Conservation (phyloP, 2,329 filamentous ascomycete species). For the Fusarium abutilonis region DNA sequence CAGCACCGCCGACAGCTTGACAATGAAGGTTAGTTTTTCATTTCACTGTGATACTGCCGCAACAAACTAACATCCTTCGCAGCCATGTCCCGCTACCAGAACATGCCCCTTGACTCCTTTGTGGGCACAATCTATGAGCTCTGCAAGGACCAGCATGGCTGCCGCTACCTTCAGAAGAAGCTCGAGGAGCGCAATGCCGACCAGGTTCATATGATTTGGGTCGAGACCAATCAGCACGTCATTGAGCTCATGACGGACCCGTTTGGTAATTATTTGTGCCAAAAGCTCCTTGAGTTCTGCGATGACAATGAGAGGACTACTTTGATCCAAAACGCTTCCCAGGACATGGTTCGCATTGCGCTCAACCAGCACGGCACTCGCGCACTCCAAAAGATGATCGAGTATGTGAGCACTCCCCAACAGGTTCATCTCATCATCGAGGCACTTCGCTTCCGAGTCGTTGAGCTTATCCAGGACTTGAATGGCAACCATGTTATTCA, state of each 20-base stretch:
- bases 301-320: constrained; percentile 94
- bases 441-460: constrained; percentile 83
- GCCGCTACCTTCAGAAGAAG: constrained; percentile 96
- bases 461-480: constrained; percentile 94
- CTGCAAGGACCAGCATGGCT: constrained; percentile 98
- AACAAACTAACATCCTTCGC: constrained; percentile 44
- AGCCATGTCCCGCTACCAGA: constrained; percentile 83
- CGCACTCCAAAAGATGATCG: constrained; percentile 99
- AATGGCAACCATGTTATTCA: constrained; percentile 99
- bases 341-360: constrained; percentile 90
- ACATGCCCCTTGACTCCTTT: constrained; percentile 82
- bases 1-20: constrained; percentile 79
- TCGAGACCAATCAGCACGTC: constrained; percentile 92
- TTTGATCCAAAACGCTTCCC: constrained; percentile 88
- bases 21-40: constrained; percentile 67
- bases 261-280: constrained; percentile 98
- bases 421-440: constrained; percentile 90
- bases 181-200: constrained; percentile 88
- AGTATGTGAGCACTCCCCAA: constrained; percentile 86
- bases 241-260: constrained; percentile 99
- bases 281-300: constrained; percentile 96
- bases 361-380: constrained; percentile 97
- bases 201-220: constrained; percentile 90
- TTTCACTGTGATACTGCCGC: background rate
- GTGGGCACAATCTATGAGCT: constrained; percentile 85